Evolutionary conservation across 2,329 filamentous ascomycete genomes (phyloP).

Genomic region (Periconia sp.): DNA sequence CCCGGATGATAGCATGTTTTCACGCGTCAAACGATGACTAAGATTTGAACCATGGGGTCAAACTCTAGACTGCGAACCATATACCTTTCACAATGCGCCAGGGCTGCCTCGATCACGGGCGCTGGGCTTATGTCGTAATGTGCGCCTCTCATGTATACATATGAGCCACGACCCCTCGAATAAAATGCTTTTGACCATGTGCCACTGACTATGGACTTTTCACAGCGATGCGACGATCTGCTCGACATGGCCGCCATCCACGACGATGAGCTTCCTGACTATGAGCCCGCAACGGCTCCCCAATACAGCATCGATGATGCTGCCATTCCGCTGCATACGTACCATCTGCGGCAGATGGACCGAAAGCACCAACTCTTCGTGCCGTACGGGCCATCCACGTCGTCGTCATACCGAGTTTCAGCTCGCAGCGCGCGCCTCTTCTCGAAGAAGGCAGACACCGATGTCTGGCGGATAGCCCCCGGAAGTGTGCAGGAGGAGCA

Average conservation of each 20-base stretch:
- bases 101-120: neutral
- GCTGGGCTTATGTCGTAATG: neutral
- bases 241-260: slow-evolving; percentile 5
- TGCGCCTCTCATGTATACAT: neutral
- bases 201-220: slow-evolving; percentile 3
- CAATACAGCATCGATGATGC: slow-evolving; percentile 11
- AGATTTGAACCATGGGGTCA: neutral
- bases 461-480: slow-evolving; percentile 23
- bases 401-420: slow-evolving; percentile 28
- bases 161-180: slow-evolving; percentile 5
- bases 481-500: slow-evolving; percentile 18
- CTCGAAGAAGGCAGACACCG: slow-evolving; percentile 37
- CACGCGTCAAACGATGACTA: neutral
- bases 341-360: slow-evolving; percentile 15
- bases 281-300: slow-evolving; percentile 15
- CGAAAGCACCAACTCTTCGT: slow-evolving; percentile 16
- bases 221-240: slow-evolving; percentile 2
- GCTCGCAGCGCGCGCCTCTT: slow-evolving; percentile 28
- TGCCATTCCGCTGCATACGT: slow-evolving; percentile 12
- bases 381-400: slow-evolving; percentile 5
- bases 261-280: slow-evolving; percentile 20
- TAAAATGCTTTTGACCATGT: neutral
- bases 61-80: neutral
- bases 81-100: neutral
- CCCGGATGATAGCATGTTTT: no score